Percentiles rank a stretch among this genome's conserved stretches.
These are phyloP conservation scores for Musa balbisiana DNA, from an alignment of 202 grass and related monocot genomes.

Conservation along the genomic window DNA sequence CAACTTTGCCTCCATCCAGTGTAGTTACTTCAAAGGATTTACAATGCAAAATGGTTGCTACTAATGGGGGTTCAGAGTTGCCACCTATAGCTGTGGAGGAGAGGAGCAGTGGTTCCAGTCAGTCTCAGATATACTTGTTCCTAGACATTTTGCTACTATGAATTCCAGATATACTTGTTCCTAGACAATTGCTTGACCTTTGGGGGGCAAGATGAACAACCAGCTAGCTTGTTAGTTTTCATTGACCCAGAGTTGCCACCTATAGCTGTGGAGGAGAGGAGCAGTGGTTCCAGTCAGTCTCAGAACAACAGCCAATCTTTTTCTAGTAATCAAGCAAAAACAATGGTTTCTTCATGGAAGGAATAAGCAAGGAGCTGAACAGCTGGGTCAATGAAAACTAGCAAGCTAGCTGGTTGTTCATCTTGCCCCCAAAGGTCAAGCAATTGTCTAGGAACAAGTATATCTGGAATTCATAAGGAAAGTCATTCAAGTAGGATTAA, in stretches of 20 bases:
- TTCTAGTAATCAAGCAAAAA: slow-evolving; percentile 71
- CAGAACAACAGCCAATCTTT: slow-evolving; percentile 81
- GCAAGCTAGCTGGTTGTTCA: slow-evolving; percentile 46
- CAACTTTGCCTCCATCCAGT: slow-evolving; percentile 16
- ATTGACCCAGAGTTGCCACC: slow-evolving; percentile 43
- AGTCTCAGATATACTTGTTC: too few relatives aligned
- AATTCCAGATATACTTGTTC: too few relatives aligned
- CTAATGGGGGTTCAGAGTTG: slow-evolving; percentile 38
- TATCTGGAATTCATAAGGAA: slow-evolving; percentile 54
- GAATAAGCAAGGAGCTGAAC: slow-evolving; percentile 77
- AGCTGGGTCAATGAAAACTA: slow-evolving; percentile 51
- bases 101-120: slow-evolving; percentile 74
- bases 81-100: slow-evolving; percentile 53
- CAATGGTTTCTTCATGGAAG: slow-evolving; percentile 51
- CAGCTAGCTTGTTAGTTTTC: too few relatives aligned
- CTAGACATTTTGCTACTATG: too few relatives aligned
- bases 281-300: slow-evolving; percentile 69
- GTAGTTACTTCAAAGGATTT: slow-evolving; percentile 30
- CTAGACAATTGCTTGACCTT: too few relatives aligned
- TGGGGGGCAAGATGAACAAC: too few relatives aligned
- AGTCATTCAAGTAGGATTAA: slow-evolving; percentile 26
- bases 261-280: slow-evolving; percentile 66
- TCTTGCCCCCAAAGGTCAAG: slow-evolving; percentile 40
- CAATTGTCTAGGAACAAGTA: slow-evolving; percentile 32
- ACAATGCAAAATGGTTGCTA: slow-evolving; percentile 41